phyloP scores from a whole-genome alignment of 2,329 filamentous ascomycete species.

The Zymoseptoria brevis region DNA sequence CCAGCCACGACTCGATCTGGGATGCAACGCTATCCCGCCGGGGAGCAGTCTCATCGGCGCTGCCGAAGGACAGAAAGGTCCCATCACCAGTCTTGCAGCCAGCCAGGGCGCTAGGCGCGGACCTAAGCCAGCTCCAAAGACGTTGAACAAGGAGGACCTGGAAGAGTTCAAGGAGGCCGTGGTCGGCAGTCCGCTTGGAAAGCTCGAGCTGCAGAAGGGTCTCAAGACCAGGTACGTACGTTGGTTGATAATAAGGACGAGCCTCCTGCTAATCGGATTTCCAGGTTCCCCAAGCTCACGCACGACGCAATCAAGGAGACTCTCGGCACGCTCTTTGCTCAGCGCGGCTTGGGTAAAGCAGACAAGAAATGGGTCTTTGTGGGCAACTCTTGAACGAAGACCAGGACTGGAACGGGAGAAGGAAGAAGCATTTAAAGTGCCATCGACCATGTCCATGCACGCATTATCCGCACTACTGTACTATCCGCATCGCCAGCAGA shows the following conservation, averaged over 20 bases:
- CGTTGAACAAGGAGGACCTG: slow-evolving; percentile 53
- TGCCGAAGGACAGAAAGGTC: slow-evolving; percentile 26
- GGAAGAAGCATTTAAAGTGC: not conserved
- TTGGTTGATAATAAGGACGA: not conserved
- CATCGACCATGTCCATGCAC: not conserved
- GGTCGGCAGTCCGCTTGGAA: slow-evolving; percentile 63
- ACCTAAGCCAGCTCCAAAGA: slow-evolving; percentile 33
- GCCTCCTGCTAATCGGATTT: not conserved
- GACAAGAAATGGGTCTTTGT: slow-evolving; percentile 55
- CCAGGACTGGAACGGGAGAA: not conserved
- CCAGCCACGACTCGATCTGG: slow-evolving; percentile 30
- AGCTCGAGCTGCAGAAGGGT: slow-evolving; percentile 65
- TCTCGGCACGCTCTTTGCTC: slow-evolving; percentile 56
- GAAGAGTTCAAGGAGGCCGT: slow-evolving; percentile 62
- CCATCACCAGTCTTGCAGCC: slow-evolving; percentile 25
- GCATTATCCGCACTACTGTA: not conserved
- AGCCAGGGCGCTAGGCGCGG: slow-evolving; percentile 25
- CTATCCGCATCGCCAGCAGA: not conserved
- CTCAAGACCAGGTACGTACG: slow-evolving; percentile 57
- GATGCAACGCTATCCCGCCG: slow-evolving; percentile 8
- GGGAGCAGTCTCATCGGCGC: slow-evolving; percentile 23
- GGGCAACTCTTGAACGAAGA: slow-evolving; percentile 9
- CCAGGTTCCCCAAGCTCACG: slow-evolving; percentile 59
- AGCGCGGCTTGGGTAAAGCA: slow-evolving; percentile 52
- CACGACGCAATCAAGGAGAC: slow-evolving; percentile 66